Evolutionary conservation across 306 rosid species (phyloP).

Genomic region (Delonix regia): DNA sequence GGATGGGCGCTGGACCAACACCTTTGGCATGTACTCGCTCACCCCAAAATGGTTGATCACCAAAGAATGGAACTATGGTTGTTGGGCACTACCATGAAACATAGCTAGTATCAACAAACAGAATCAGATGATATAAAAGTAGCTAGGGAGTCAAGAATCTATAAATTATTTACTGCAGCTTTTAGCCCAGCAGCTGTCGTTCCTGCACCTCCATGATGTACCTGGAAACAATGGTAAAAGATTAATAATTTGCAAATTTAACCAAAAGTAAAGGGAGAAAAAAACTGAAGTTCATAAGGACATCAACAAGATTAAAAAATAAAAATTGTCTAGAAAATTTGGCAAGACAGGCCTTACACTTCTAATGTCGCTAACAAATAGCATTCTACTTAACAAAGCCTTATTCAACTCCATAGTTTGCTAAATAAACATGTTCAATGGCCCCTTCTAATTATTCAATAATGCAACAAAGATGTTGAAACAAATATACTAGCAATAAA

Average conservation of each 20-base stretch:
- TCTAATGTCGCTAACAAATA: not conserved
- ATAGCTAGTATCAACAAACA: slow-evolving; percentile 10
- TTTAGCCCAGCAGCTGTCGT: slow-evolving; percentile 99
- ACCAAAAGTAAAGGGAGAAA: not conserved
- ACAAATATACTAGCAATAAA: not conserved
- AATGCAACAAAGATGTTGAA: not conserved
- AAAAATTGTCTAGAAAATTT: not conserved
- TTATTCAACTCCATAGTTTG: not conserved
- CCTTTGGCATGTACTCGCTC: slow-evolving; percentile 91
- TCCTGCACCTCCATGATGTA: slow-evolving; percentile 99
- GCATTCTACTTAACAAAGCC: not conserved
- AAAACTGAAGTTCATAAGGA: not conserved
- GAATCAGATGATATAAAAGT: slow-evolving; percentile 19
- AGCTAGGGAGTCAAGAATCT: slow-evolving; percentile 17
- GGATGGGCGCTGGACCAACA: slow-evolving; percentile 94
- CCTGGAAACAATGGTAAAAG: slow-evolving; percentile 52
- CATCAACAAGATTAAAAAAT: not conserved
- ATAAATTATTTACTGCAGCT: slow-evolving; percentile 77
- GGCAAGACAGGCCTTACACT: not conserved
- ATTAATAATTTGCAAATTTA: slow-evolving; percentile 11
- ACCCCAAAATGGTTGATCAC: slow-evolving; percentile 99
- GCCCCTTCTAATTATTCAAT: not conserved
- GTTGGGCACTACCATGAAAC: slow-evolving; percentile 80
- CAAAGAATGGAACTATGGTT: slow-evolving; percentile 89
- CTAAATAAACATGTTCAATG: not conserved